Evolutionary conservation across 2,329 filamentous ascomycete species (phyloP), one percentile per base, ranked within the genome.

Genomic region (Davidsoniella virescens): DNA sequence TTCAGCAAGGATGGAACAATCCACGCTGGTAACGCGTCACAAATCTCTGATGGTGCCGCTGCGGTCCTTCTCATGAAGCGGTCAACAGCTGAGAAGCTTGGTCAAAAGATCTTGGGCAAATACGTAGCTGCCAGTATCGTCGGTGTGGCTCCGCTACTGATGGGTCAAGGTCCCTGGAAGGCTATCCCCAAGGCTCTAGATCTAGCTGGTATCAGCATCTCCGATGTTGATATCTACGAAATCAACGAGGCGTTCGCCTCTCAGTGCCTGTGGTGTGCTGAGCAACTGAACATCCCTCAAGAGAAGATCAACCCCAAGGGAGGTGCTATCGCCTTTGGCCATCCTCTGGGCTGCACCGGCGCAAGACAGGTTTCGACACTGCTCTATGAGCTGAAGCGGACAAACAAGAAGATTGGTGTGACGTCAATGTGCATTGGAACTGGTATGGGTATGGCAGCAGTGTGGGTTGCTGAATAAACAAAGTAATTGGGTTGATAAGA

Each of bases 231-330:
- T 64, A 90, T 96, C 62, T 96, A 78, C 62, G 92, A 98, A 76
- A 95, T 98, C 75, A 98, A 98, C 72, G 92, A 98, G 76, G 92
- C 92, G 1, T 98, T 98, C 65, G 92, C 92, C 29, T 85, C 79
- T 56, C 90, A 96, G 74, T 94, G 87, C 66, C 67, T 96, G 57
- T 96, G 84, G 84, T 95, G 87, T 66, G 78, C 85, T 55, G 85
- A 92, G 60, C 81, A 95, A 71, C 76, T 98, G 18, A 82, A 82
- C 42, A 68, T 98, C 25, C 84, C 87, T 49, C 63, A 73, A 54
- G 81, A 85, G 57, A 96, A 95, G 76, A 80, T 98, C 62, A 96
- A 96, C 71, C 90, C 90, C 59, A 94, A 95, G 75, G 92, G 90
- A 57, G 90, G 90, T 55, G 88, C 88, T 33, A 95, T 95, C 64